Base-by-base conservation (phyloP, 495 filamentous ascomycete species). In the Aspergillus indologenus region DNA sequence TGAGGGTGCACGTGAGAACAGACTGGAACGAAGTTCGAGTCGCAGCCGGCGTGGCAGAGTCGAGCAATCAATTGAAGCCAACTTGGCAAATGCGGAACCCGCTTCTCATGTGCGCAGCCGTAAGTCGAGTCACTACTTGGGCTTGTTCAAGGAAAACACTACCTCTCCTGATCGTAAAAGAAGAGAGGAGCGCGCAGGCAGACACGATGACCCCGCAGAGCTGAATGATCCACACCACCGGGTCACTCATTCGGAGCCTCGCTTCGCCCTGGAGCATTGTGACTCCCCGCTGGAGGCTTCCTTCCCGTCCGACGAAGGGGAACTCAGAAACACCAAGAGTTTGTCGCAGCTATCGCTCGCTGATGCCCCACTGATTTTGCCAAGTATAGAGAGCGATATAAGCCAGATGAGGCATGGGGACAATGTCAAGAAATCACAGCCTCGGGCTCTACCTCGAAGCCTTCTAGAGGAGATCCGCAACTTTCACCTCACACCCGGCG, bases 81-180 rank as follows among this genome's bases (percentile, higher is more conserved):
- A 87, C 42, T 68, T 96, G 52, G 78, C 88, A 4, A 87, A 89
- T 34, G 78, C 82, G 42, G 93, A 96, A 66, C 87, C 82, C 24
- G 64, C 74, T n/a, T 71, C 75, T n/a, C 88, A 90, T 68, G 84
- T 84, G 52, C 86, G 94, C 60, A 96, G 92, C 72, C 86, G 94
- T 58, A 98, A 98, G 75, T 87, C 93, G 47, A 96, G 91, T 68
- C 92, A 98, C 70, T 90, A 89, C 65, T 72, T 98, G 47, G 85
- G 94, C 3, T 81, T 97, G 53, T 98, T 98, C 80, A 94, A 91
- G 69, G 91, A 96, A 66, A 94, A 92, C 58, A 87, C 90, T 22
- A 75, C 75, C 12, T 80, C 76, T 14, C 73, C 80, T 19, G 82
- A 83, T 45, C 70, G 76, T 23, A 79, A 76, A 60, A 63, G 70